These are phyloP conservation scores for Pseudoscleropodium purum DNA, from an alignment of 225 moss, liverwort and hornwort species.

Conservation along the genomic window DNA sequence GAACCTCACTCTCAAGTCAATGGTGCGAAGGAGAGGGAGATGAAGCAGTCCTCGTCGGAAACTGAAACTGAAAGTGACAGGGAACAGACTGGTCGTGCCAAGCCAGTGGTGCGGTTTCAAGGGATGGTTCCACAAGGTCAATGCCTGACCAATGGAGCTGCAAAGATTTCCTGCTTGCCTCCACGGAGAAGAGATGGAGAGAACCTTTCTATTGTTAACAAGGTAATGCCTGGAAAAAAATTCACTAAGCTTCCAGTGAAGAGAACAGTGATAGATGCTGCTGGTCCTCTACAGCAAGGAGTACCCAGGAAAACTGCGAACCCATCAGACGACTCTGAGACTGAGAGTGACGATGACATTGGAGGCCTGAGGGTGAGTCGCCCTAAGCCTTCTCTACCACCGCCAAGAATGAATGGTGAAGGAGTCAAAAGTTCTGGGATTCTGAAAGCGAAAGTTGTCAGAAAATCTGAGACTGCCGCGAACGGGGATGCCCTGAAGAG, in stretches of 20 bases:
- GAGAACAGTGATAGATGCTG: conserved; percentile 10
- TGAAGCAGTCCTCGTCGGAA: conserved; percentile 35
- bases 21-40: conserved; percentile 1
- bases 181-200: background rate
- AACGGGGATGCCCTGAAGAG: conserved; percentile 3
- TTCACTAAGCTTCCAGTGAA: conserved; percentile 18
- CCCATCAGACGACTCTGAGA: conserved; percentile 32
- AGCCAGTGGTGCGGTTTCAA: conserved; percentile 17
- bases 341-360: conserved; percentile 42
- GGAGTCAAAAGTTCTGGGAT: conserved; percentile 12
- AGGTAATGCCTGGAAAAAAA: background rate
- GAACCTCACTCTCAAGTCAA: background rate
- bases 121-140: conserved; percentile 12
- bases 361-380: conserved; percentile 10
- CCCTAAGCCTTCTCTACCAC: background rate
- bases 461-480: background rate
- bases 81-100: conserved; percentile 21
- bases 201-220: background rate
- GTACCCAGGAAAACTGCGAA: conserved; percentile 3
- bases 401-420: conserved; percentile 6
- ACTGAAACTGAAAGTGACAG: conserved; percentile 48
- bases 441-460: conserved; percentile 16
- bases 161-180: conserved; percentile 2
- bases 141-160: conserved; percentile 7
- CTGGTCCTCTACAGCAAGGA: conserved; percentile 6